phyloP scores from a whole-genome alignment of 768 basidiomycete genomes.

The Tylopilus subfusipes region DNA sequence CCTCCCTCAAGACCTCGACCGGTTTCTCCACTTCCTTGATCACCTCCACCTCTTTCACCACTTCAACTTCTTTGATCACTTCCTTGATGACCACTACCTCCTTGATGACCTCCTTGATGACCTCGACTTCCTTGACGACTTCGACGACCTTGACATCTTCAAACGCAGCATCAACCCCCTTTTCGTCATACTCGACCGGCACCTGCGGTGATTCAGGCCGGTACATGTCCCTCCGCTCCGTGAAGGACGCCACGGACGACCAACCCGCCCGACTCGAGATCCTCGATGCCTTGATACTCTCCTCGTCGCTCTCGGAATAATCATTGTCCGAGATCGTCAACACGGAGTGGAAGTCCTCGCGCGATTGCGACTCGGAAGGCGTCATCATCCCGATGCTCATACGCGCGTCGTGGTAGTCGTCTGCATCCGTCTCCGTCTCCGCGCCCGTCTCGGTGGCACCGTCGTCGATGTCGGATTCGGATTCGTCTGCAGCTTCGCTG shows the following conservation, averaged over 20 bases:
- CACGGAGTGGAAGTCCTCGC: slow-evolving; percentile 75
- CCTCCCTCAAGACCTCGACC: slow-evolving; percentile 18
- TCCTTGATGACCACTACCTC: slow-evolving; percentile 26
- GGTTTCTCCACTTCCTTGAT: slow-evolving; percentile 20
- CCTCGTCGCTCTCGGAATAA: slow-evolving; percentile 56
- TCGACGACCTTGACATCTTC: slow-evolving; percentile 32
- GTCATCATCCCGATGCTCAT: slow-evolving; percentile 60
- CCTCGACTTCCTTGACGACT: slow-evolving; percentile 31
- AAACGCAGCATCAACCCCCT: slow-evolving; percentile 34
- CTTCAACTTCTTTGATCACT: slow-evolving; percentile 36
- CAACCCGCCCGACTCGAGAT: slow-evolving; percentile 34
- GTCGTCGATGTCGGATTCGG: slow-evolving; percentile 43
- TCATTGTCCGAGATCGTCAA: slow-evolving; percentile 68
- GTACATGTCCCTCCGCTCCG: slow-evolving; percentile 8
- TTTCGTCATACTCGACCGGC: slow-evolving; percentile 51
- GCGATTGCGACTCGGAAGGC: slow-evolving; percentile 63
- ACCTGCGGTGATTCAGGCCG: slow-evolving; percentile 1
- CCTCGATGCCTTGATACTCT: slow-evolving; percentile 71
- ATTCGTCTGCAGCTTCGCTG: slow-evolving; percentile 37
- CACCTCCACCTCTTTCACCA: slow-evolving; percentile 32
- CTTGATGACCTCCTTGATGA: slow-evolving; percentile 28
- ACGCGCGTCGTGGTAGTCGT: slow-evolving; percentile 75
- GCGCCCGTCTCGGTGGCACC: slow-evolving; percentile 58
- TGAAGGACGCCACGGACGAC: slow-evolving; percentile 25
- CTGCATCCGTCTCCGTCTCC: slow-evolving; percentile 64